Conservation (phyloP, 495 filamentous ascomycete species). For the Amniculicola lignicola region DNA sequence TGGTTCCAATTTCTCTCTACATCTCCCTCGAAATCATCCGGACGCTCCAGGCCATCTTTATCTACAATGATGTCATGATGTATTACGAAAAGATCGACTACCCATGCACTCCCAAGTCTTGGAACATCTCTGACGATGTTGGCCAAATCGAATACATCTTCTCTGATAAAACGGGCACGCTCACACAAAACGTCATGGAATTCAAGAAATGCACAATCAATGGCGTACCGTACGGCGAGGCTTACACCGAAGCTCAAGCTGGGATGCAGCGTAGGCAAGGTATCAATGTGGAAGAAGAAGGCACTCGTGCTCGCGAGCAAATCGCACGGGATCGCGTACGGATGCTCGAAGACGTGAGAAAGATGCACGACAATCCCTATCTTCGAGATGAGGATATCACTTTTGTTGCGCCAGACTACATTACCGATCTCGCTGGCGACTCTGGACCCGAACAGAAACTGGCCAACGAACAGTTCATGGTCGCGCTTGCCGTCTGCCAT, state of each 20-base stretch:
- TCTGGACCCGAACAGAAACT: slow-evolving; percentile 72
- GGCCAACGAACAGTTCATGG: slow-evolving; percentile 87
- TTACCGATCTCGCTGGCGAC: slow-evolving; percentile 73
- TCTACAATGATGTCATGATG: slow-evolving; percentile 93
- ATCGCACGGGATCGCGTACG: slow-evolving; percentile 72
- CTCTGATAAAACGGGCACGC: slow-evolving; percentile 96
- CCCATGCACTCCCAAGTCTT: slow-evolving; percentile 93
- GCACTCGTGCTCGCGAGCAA: slow-evolving; percentile 65
- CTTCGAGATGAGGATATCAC: slow-evolving; percentile 85
- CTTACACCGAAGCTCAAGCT: slow-evolving; percentile 92
- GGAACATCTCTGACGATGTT: slow-evolving; percentile 98
- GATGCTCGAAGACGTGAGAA: slow-evolving; percentile 70
- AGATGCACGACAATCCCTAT: slow-evolving; percentile 85
- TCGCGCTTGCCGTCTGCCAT: slow-evolving; percentile 91
- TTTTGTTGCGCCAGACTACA: slow-evolving; percentile 85
- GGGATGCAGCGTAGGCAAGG: slow-evolving; percentile 92
- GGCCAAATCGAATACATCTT: slow-evolving; percentile 99
- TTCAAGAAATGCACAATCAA: slow-evolving; percentile 98
- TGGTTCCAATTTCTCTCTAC: slow-evolving; percentile 97
- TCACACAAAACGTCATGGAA: slow-evolving; percentile 99
- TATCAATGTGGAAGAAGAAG: slow-evolving; percentile 77
- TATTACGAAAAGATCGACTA: slow-evolving; percentile 93
- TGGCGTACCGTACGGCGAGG: slow-evolving; percentile 90
- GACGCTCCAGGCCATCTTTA: slow-evolving; percentile 92
- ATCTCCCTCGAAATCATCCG: slow-evolving; percentile 96